These are phyloP conservation scores for Opeltia flavorubescens DNA, from an alignment of 495 filamentous ascomycete species.

Conservation along the genomic window DNA sequence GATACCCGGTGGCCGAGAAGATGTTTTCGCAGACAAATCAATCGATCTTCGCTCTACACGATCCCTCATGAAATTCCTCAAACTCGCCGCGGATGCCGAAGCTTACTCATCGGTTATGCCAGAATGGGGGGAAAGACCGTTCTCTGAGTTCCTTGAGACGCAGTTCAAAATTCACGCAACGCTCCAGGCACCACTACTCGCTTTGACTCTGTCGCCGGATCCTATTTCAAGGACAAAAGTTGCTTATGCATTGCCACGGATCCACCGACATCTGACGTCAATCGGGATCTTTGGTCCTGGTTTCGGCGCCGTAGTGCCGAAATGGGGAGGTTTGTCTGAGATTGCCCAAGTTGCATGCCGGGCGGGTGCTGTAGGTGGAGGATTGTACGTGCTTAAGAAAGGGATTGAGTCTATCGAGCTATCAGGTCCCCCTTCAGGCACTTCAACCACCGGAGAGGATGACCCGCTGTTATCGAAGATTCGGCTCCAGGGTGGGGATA, in stretches of 20 bases:
- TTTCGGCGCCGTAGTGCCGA: conserved; percentile 72
- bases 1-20: conserved; percentile 75
- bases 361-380: conserved; percentile 82
- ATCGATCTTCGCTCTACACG: conserved; percentile 68
- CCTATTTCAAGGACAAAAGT: conserved; percentile 42
- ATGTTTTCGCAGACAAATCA: conserved; percentile 60
- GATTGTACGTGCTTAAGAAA: conserved; percentile 71
- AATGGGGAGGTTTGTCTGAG: conserved; percentile 89
- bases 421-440: not conserved
- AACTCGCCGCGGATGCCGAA: conserved; percentile 53
- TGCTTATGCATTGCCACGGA: conserved; percentile 47
- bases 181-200: conserved; percentile 57
- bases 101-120: conserved; percentile 23
- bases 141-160: conserved; percentile 49
- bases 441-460: conserved; percentile 5
- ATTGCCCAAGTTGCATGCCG: conserved; percentile 86
- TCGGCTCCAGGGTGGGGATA: conserved; percentile 44
- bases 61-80: conserved; percentile 75
- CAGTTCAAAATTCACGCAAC: conserved; percentile 60
- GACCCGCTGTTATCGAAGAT: conserved; percentile 26
- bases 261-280: conserved; percentile 70
- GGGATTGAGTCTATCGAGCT: conserved; percentile 33
- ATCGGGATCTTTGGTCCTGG: conserved; percentile 77
- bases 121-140: conserved; percentile 23
- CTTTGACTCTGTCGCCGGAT: conserved; percentile 62